These are phyloP conservation scores for Penicillium coprophilum DNA, from an alignment of 495 filamentous ascomycete genomes.

Conservation along the genomic window DNA sequence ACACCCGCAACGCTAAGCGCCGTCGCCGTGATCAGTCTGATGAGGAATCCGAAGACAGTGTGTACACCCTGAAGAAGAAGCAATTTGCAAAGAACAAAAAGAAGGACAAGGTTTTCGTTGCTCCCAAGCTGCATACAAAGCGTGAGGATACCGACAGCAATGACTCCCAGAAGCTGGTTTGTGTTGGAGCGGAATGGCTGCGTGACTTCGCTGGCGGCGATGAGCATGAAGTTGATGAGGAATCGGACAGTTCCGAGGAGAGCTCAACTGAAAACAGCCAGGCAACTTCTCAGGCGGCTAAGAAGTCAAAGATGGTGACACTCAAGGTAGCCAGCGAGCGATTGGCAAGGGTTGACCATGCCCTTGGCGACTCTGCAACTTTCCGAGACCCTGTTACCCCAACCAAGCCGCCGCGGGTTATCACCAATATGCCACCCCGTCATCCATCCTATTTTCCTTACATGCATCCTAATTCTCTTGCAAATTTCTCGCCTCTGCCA, in stretches of 20 bases:
- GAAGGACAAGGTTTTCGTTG: background rate
- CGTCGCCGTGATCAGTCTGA: background rate
- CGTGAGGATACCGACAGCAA: background rate
- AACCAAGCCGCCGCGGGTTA: background rate
- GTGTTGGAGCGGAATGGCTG: background rate
- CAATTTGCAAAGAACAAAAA: background rate
- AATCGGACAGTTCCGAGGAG: background rate
- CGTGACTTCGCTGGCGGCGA: background rate
- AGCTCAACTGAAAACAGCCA: background rate
- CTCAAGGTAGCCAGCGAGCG: background rate
- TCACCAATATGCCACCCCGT: background rate
- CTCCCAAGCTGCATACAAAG: background rate
- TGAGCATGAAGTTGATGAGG: background rate
- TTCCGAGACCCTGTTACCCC: background rate
- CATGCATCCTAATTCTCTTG: background rate
- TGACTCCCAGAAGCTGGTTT: background rate
- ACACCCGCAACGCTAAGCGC: background rate
- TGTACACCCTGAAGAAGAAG: background rate
- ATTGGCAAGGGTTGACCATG: background rate
- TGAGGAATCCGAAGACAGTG: background rate
- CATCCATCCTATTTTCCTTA: background rate
- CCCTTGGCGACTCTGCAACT: background rate
- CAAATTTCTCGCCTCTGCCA: background rate
- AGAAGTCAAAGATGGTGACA: slow-evolving; percentile 2
- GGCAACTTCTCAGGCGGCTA: background rate